These are phyloP conservation scores for Hydnum rufescens DNA, from an alignment of 768 basidiomycete genomes.

Conservation along the genomic window DNA sequence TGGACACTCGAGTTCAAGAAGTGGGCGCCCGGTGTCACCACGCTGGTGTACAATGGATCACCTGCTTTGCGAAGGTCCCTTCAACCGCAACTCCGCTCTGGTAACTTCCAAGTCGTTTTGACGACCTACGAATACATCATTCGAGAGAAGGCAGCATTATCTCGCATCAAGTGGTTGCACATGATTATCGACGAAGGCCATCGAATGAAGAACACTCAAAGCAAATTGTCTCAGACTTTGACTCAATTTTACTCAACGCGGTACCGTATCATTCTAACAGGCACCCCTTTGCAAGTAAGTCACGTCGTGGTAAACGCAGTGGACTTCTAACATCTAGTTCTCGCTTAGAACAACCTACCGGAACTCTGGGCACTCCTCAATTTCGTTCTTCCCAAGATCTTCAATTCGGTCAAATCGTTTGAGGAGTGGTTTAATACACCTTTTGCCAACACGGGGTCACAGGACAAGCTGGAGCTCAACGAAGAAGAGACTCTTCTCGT, in stretches of 20 bases:
- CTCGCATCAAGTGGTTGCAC: conserved; percentile 88
- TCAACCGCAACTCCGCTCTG: conserved; percentile 55
- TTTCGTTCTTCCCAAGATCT: conserved; percentile 85
- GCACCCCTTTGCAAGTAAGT: conserved; percentile 61
- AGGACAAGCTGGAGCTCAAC: conserved; percentile 96
- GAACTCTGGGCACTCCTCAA: conserved; percentile 92
- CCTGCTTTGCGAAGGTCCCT: conserved; percentile 61
- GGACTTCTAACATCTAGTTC: conserved; percentile 17
- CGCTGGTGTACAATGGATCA: conserved; percentile 80
- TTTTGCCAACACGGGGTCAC: conserved; percentile 93
- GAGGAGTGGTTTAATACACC: conserved; percentile 99
- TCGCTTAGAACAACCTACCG: conserved; percentile 59
- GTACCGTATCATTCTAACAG: conserved; percentile 84
- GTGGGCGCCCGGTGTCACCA: conserved; percentile 74
- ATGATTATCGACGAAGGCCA: conserved; percentile 99
- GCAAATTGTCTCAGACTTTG: conserved; percentile 73
- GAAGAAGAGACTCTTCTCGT: conserved; percentile 99
- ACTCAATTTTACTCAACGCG: conserved; percentile 84
- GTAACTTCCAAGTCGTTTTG: conserved; percentile 77
- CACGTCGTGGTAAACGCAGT: conserved; percentile 14
- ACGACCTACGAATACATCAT: conserved; percentile 98
- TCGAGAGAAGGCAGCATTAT: conserved; percentile 78
- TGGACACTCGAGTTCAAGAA: conserved; percentile 96
- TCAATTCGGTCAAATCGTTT: conserved; percentile 98
- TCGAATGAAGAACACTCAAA: conserved; percentile 92